Evolutionary conservation across 2,329 filamentous ascomycete genomes (phyloP).

Genomic region (Aquanectria penicillioides): DNA sequence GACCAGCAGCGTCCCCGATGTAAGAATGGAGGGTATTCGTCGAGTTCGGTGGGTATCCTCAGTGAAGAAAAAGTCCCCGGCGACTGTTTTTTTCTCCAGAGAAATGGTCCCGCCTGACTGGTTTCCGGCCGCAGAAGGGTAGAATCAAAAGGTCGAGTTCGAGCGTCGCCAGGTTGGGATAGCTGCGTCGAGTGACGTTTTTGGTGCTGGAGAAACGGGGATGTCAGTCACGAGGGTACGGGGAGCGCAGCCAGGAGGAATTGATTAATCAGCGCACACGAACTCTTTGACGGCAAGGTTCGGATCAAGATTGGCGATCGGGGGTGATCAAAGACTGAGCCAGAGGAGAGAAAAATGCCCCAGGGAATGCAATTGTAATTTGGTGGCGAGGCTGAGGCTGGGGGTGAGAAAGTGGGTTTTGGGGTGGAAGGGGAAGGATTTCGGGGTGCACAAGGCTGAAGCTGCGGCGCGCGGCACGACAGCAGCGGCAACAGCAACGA

Average conservation of each 20-base stretch:
- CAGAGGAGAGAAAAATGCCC: not conserved
- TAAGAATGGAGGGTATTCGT: not conserved
- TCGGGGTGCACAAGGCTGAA: conserved; percentile 36
- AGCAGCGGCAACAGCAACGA: not conserved
- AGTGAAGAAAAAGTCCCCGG: not conserved
- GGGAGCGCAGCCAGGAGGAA: no score
- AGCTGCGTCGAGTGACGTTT: no score
- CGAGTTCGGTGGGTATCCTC: not conserved
- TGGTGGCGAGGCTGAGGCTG: conserved; percentile 40
- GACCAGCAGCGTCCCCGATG: not conserved
- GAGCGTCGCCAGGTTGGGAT: no score
- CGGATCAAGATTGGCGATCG: not conserved
- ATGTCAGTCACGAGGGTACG: no score
- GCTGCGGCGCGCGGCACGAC: conserved; percentile 7
- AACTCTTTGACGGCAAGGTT: not conserved
- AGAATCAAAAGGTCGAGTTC: no score
- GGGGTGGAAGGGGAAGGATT: conserved; percentile 27
- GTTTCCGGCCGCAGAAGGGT: no score
- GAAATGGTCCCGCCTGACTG: not conserved
- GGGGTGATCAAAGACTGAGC: not conserved
- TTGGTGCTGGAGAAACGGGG: no score
- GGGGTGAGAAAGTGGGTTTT: conserved; percentile 5
- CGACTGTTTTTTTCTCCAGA: not conserved
- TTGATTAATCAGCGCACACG: no score
- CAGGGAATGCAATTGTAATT: not conserved